A percentile compares a stretch with the other conserved stretches of the same genome.
phyloP scores from a whole-genome alignment of 2,329 filamentous ascomycete genomes.

The Claviceps monticola region DNA sequence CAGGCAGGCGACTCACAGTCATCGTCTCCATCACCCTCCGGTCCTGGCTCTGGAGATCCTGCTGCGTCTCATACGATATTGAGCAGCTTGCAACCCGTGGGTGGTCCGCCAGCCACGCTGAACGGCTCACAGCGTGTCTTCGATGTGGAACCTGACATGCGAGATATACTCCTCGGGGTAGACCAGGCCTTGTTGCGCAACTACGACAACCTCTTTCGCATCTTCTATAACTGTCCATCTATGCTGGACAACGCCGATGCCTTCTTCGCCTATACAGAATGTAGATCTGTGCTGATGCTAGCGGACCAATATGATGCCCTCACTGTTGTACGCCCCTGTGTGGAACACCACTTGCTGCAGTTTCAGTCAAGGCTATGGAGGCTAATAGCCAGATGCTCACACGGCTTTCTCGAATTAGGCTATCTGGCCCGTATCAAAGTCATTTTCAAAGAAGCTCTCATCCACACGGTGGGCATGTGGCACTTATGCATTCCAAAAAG shows the following conservation, averaged over 20 bases:
- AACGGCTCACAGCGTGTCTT: slow-evolving; percentile 30
- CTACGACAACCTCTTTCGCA: slow-evolving; percentile 90
- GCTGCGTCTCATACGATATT: slow-evolving; percentile 5
- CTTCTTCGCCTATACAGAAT: slow-evolving; percentile 82
- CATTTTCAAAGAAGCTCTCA: slow-evolving; percentile 75
- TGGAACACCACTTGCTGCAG: slow-evolving; percentile 86
- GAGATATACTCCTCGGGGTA: no score
- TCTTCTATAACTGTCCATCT: slow-evolving; percentile 89
- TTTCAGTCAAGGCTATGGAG: slow-evolving; percentile 89
- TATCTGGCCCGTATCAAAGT: slow-evolving; percentile 73
- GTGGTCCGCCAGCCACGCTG: slow-evolving; percentile 26
- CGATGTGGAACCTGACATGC: slow-evolving; percentile 23
- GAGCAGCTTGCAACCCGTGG: slow-evolving; percentile 10
- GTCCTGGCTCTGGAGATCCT: slow-evolving; percentile 18
- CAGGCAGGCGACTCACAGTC: slow-evolving; percentile 4
- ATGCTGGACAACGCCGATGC: slow-evolving; percentile 75
- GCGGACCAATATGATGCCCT: slow-evolving; percentile 95
- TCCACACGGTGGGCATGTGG: slow-evolving; percentile 93
- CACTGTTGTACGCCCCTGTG: slow-evolving; percentile 71
- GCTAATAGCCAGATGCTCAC: slow-evolving; percentile 91
- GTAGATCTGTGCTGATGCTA: slow-evolving; percentile 77
- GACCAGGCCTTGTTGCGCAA: slow-evolving; percentile 72
- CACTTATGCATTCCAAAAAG: slow-evolving; percentile 62
- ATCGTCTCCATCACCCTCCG: slow-evolving; percentile 19
- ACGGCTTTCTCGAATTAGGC: slow-evolving; percentile 65